Evolutionary conservation across 2,329 filamentous ascomycete genomes (phyloP).

Genomic region (Aspergillus japonicus): DNA sequence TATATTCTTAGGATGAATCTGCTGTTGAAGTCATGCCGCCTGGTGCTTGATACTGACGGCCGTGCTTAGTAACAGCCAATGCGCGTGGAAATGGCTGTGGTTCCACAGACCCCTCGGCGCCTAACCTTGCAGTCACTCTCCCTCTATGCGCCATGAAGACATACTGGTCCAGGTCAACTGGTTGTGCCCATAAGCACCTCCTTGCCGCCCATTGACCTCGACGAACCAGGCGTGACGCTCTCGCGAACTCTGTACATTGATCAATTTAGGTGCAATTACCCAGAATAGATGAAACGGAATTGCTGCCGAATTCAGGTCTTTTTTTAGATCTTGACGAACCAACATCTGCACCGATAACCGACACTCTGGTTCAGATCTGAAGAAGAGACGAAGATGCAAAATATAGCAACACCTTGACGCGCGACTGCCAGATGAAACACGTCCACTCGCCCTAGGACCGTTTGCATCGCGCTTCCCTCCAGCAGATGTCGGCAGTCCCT

Average conservation of each 20-base stretch:
- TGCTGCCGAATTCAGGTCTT: conserved; percentile 26
- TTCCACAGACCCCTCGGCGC: conserved; percentile 17
- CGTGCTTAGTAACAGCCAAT: conserved; percentile 8
- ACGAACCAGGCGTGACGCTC: conserved; percentile 14
- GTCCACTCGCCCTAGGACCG: conserved; percentile 26
- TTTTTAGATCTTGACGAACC: conserved; percentile 25
- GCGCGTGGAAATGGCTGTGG: conserved; percentile 12
- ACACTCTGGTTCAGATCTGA: conserved; percentile 25
- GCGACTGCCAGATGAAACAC: conserved; percentile 40
- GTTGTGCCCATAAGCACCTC: conserved; percentile 3
- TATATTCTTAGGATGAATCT: conserved; percentile 27
- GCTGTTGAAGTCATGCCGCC: conserved; percentile 22
- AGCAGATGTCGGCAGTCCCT: conserved; percentile 12
- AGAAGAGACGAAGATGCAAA: conserved; percentile 35
- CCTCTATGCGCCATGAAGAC: conserved; percentile 11
- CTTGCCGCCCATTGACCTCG: conserved; percentile 22
- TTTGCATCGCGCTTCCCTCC: conserved; percentile 24
- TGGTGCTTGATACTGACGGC: background rate
- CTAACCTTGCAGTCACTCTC: conserved; percentile 11
- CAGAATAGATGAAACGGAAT: conserved; percentile 29
- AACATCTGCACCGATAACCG: conserved; percentile 19
- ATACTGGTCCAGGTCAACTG: conserved; percentile 4
- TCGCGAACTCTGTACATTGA: conserved; percentile 3
- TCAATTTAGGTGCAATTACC: conserved; percentile 20
- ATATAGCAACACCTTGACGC: conserved; percentile 44